A percentile compares a stretch with the other conserved stretches of the same genome.
Conservation (phyloP, 2,329 filamentous ascomycete genomes). For the Lecanicillium sp. region DNA sequence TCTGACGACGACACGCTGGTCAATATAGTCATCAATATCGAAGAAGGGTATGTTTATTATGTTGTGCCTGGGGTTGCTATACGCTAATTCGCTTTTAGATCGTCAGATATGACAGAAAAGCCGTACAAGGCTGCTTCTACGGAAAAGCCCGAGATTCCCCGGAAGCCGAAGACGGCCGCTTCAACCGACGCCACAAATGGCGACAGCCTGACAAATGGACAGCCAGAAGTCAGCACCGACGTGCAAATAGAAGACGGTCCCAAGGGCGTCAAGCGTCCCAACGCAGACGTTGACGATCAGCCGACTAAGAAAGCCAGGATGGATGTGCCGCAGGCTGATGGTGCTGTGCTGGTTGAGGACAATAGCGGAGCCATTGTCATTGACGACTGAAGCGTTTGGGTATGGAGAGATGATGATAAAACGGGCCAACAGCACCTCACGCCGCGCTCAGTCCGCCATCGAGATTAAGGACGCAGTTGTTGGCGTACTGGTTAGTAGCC, state of each 20-base stretch:
- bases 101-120: conserved; percentile 37
- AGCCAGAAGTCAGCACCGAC: conserved; percentile 27
- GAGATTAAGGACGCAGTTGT: conserved; percentile 78
- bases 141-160: conserved; percentile 41
- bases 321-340: conserved; percentile 21
- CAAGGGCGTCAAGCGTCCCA: conserved; percentile 37
- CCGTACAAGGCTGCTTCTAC: conserved; percentile 41
- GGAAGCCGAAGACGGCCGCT: conserved; percentile 32
- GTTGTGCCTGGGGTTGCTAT: not conserved
- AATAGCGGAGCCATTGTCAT: conserved; percentile 59
- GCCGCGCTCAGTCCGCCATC: conserved; percentile 73
- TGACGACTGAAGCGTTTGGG: conserved; percentile 38
- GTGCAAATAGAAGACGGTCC: conserved; percentile 12
- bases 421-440: conserved; percentile 25
- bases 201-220: conserved; percentile 30
- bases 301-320: conserved; percentile 42
- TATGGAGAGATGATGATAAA: not conserved
- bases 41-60: conserved; percentile 44
- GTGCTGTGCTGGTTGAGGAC: conserved; percentile 43
- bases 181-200: conserved; percentile 30
- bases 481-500: conserved; percentile 69
- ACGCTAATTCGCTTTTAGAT: conserved; percentile 27
- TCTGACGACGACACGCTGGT: conserved; percentile 67
- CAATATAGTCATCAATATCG: conserved; percentile 67
- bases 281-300: conserved; percentile 32